These are phyloP conservation scores for Echinosophora koreensis DNA, from an alignment of 306 rosid species.

Conservation along the genomic window DNA sequence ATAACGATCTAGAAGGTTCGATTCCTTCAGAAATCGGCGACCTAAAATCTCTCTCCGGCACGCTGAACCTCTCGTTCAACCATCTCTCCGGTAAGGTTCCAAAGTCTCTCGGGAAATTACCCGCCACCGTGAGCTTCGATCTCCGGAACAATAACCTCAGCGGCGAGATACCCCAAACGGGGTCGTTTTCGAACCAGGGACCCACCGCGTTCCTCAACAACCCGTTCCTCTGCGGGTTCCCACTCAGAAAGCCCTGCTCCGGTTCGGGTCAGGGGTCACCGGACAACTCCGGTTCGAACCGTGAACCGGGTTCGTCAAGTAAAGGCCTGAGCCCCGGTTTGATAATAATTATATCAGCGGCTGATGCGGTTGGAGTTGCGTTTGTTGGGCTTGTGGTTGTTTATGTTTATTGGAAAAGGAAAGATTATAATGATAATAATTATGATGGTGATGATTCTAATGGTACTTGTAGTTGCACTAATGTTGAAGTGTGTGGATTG, in stretches of 20 bases:
- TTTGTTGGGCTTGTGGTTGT: constrained; percentile 72
- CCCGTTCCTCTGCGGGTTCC: constrained; percentile 81
- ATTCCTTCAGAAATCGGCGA: constrained; percentile 73
- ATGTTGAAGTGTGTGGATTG: constrained; percentile 62
- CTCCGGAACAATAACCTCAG: constrained; percentile 78
- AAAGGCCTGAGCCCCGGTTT: constrained; percentile 72
- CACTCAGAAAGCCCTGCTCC: constrained; percentile 72
- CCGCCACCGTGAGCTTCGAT: constrained; percentile 80
- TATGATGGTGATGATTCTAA: constrained; percentile 43
- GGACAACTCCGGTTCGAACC: constrained; percentile 53
- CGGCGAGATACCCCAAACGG: constrained; percentile 93
- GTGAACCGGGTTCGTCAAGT: constrained; percentile 3
- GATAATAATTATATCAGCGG: constrained; percentile 78
- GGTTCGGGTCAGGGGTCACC: constrained; percentile 50
- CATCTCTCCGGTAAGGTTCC: constrained; percentile 80
- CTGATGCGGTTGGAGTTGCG: constrained; percentile 80
- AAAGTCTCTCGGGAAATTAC: constrained; percentile 71
- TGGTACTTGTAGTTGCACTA: constrained; percentile 69
- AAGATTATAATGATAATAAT: constrained; percentile 44
- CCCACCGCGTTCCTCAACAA: constrained; percentile 93
- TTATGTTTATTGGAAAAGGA: constrained; percentile 86
- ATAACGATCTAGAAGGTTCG: constrained; percentile 66
- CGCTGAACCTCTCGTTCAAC: constrained; percentile 85
- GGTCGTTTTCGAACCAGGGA: constrained; percentile 88
- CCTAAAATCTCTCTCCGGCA: constrained; percentile 73